Evolutionary conservation across 495 filamentous ascomycete genomes (phyloP), one percentile per base, ranked within the genome.

Genomic region (Daldinia caldariorum): DNA sequence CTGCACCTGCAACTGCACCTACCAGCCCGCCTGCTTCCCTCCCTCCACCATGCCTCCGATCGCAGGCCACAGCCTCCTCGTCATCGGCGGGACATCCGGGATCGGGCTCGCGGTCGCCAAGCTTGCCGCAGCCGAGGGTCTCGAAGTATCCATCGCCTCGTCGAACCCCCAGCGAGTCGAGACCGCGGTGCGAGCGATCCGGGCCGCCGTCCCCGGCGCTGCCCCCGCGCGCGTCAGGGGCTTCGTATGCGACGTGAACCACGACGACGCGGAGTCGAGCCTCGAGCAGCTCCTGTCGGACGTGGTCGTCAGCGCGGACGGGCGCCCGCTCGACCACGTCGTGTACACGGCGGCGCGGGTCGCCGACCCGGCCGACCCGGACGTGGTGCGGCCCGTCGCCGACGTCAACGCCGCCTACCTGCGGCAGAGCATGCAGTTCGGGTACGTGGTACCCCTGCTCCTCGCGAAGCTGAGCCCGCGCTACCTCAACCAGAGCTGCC

Each of bases 321-420:
- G 74, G 55, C 45, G 77, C 29, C 77, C 75, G n/a, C 60, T 89
- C 35, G 81, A 90, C 69, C 88, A 90, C 64, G 76, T 90, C 47
- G 81, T 85, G 51, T 86, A 80, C 78, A 89, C 86, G 0, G 86
- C 87, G 0, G 86, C 26, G 26, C 26, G 26, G 26, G 1, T 26
- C 1, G 26, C 26, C 1, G 26, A 26, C 26, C 26, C 26, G 26
- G 1, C 83, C 31, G 58, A 60, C 0, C 71, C 81, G 0, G 58
- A 72, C 13, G 57, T 79, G 12, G 26, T 26, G 26, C 66, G 69
- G 0, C 78, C 79, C 16, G 37, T 87, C 6, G 20, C 71, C 2
- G 78, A 84, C n/a, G 59, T 79, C 4, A 76, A 73, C 0, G 59
- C 79, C 22, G 74, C 76, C 1, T 55, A 72, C 49, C 74, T 86